Base-by-base conservation (phyloP, 306 rosid genomes). In the Nissolia schottii region DNA sequence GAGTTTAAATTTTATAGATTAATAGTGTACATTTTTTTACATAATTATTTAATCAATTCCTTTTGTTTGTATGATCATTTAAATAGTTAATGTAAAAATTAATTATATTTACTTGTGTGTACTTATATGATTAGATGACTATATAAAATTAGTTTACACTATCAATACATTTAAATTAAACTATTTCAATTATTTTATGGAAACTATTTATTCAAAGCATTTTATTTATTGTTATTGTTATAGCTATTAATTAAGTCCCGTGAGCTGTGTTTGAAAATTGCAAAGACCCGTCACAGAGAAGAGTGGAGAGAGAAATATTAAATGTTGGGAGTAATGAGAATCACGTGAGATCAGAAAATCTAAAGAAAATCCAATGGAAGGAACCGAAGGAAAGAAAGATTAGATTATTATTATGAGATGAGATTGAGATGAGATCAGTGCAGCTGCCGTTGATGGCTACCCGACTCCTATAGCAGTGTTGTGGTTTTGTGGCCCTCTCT, bases 281-380 rank as follows among this genome's bases (percentile, higher is more conserved):
- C 1, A 0, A 51, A 66, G 78, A 70, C 70, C 62, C 70, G 62
- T 79, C 64, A 74, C 71, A 70, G n/a, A 45, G 46, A 28, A 9
- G 62, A 50, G 70, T 32, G 57, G 14, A 43, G n/a, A 74, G 48
- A 56, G 80, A 64, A 64, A 63, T 43, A 71, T 18, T 79, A 43
- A 81, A 79, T 66, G 77, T 48, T 59, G 16, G 61, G 15, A 62
- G 74, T 75, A 22, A 80, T 56, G 77, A 81, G 77, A 67, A 71
- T 91, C 92, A 85, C 92, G 96, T 77, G 97, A 87, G 80, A 82
- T 75, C 68, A 80, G 70, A 80, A 83, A 83, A 85, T 86, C 89
- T 79, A 78, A 67, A 73, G 56, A 76, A 87, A 81, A 83, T 83
- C 90, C 58, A 73, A 66, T 31, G 61, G 50, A 79, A n/a, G n/a